Percentiles rank a stretch among this genome's conserved stretches.
phyloP scores from a whole-genome alignment of 2,329 filamentous ascomycete species.

The Aspergillus ustus region DNA sequence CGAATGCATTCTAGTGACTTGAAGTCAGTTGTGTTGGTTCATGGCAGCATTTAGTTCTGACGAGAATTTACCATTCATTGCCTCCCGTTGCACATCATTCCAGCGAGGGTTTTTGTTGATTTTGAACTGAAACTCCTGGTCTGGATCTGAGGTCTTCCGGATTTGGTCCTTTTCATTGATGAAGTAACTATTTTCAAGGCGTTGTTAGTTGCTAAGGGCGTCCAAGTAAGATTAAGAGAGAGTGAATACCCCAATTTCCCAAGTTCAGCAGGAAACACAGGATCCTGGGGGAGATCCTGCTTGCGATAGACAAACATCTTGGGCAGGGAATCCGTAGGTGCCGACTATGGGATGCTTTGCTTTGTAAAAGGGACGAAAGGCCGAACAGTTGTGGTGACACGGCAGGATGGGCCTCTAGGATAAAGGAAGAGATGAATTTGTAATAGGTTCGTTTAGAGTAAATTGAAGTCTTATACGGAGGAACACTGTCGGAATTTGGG shows the following conservation, averaged over 20 bases:
- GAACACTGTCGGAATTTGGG: neutral
- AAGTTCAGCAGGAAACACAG: conserved; percentile 68
- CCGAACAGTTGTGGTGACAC: neutral
- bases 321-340: neutral
- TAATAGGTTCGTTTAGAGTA: neutral
- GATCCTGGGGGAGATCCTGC: conserved; percentile 72
- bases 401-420: neutral
- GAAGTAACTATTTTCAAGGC: conserved; percentile 66
- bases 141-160: conserved; percentile 68
- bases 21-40: neutral
- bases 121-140: conserved; percentile 75
- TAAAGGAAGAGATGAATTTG: neutral
- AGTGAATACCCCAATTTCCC: conserved; percentile 68
- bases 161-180: conserved; percentile 77
- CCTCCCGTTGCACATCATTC: conserved; percentile 75
- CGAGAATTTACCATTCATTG: conserved; percentile 67
- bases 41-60: neutral
- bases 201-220: neutral
- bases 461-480: neutral
- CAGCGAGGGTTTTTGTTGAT: conserved; percentile 73
- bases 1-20: conserved; percentile 56
- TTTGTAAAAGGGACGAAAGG: neutral
- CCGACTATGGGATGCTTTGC: neutral
- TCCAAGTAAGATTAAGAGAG: neutral
- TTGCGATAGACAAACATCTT: conserved; percentile 77